Conservation (phyloP, 208 protist genomes). For the Leishmania lainsoni region DNA sequence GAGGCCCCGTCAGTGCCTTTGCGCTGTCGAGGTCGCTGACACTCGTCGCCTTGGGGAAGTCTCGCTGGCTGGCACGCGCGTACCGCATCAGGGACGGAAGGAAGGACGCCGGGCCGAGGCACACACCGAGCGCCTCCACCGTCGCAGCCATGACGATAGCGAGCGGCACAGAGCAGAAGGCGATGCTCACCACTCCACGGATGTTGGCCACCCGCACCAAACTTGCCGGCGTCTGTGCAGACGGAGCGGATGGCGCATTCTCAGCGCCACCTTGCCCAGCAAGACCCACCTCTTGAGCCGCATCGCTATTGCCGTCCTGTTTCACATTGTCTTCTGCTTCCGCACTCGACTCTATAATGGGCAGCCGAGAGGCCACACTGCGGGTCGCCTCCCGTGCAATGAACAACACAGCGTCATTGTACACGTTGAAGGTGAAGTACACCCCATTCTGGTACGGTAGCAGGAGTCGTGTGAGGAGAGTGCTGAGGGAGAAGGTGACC, state of each 20-base stretch:
- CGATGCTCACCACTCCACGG: slow-evolving; percentile 45
- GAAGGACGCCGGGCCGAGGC: slow-evolving; percentile 17
- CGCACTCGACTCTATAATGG: slow-evolving; percentile 10
- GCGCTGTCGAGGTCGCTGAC: background rate
- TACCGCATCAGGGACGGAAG: slow-evolving; percentile 32
- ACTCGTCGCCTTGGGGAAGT: background rate
- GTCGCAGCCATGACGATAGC: slow-evolving; percentile 28
- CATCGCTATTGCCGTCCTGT: background rate
- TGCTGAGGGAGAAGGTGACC: slow-evolving; percentile 76
- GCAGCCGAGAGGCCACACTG: slow-evolving; percentile 57
- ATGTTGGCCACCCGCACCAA: slow-evolving; percentile 22
- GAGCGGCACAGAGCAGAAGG: slow-evolving; percentile 46
- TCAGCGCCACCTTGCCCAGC: background rate
- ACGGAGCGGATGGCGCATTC: background rate
- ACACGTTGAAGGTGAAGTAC: slow-evolving; percentile 74
- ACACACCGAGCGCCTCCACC: slow-evolving; percentile 35
- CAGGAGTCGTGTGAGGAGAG: slow-evolving; percentile 69
- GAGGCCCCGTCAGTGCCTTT: background rate
- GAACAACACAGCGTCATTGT: slow-evolving; percentile 83
- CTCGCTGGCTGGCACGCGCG: slow-evolving; percentile 21
- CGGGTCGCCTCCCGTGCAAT: slow-evolving; percentile 74
- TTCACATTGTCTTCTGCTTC: background rate
- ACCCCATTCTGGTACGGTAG: slow-evolving; percentile 73
- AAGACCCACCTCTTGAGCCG: background rate
- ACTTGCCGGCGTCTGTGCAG: background rate